These are phyloP conservation scores for Blepharisma stoltei DNA, from an alignment of 73 alveolate genomes.

Conservation along the genomic window DNA sequence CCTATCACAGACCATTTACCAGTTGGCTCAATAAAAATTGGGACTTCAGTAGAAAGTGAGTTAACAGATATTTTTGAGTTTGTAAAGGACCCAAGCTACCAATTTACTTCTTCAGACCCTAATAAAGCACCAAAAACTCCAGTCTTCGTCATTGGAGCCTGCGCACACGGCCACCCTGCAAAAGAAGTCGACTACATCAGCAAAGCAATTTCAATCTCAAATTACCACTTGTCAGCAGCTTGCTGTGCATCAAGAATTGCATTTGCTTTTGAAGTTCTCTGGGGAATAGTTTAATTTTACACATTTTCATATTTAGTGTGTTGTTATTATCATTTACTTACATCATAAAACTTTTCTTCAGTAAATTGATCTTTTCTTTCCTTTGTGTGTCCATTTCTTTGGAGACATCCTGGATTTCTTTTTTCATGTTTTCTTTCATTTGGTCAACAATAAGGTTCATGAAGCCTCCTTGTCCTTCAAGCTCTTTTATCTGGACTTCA, in stretches of 20 bases:
- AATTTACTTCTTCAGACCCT: conserved; percentile 8
- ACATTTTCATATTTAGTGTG: not conserved
- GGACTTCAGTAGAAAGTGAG: conserved; percentile 85
- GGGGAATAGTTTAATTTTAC: conserved; percentile 38
- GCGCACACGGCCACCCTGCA: conserved; percentile 89
- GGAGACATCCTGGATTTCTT: not conserved
- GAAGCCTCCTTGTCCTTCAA: conserved; percentile 20
- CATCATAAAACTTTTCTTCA: not conserved
- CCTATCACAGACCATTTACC: conserved; percentile 90
- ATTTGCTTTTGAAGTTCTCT: conserved; percentile 59
- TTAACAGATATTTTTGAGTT: conserved; percentile 70
- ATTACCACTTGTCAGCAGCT: conserved; percentile 74
- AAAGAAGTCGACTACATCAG: conserved; percentile 74
- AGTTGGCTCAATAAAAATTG: conserved; percentile 76
- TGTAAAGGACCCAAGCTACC: conserved; percentile 50
- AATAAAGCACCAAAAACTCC: conserved; percentile 47
- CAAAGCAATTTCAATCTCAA: conserved; percentile 56
- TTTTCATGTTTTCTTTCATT: conserved; percentile 18
- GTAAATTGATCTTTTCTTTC: not conserved
- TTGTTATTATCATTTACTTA: no score
- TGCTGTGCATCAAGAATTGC: conserved; percentile 61
- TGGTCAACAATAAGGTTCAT: conserved; percentile 10
- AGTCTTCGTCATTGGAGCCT: conserved; percentile 92
- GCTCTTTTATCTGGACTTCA: not conserved
- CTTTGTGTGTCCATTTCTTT: not conserved